Evolutionary conservation across 306 rosid genomes (phyloP), one percentile per base, ranked within the genome.

Genomic region (Trichosanthes cucumerina): DNA sequence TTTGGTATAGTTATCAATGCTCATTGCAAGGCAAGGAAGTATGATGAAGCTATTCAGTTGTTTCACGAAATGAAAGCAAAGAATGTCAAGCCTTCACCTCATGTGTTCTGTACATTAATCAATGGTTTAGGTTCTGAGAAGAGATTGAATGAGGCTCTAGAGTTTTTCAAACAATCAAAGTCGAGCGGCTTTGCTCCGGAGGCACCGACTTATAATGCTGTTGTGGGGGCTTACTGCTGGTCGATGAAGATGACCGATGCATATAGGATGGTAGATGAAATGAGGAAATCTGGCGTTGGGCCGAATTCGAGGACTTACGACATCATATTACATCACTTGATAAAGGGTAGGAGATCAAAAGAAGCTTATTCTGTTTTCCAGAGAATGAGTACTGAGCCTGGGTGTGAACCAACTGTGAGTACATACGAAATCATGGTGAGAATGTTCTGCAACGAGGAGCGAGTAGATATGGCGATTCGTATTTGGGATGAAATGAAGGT

Each of bases 201-300:
- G 68, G 83, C 80, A 19, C 92, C 93, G 9, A 93, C 98, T 7
- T 93, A 88, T 33, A 91, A 91, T 86, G 98, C 98, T 81, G 81
- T 93, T 26, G 88, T 93, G 63, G 97, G 97, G 79, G 93, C 98
- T 81, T 93, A 92, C 26, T 90, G 98, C 76, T 84, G 88, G 90
- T 82, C 92, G 26, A 76, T 83, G 91, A 72, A 28, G 73, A 86
- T 89, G 79, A 23, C 79, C 24, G 91, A 90, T 75, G 97, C 88
- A 4, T 88, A 81, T 14, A 80, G 83, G 78, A 80, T 79, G 58
- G 86, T 89, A 63, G 86, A 83, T 52, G 93, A 91, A 70, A 93
- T 90, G 97, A 88, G 84, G 62, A 82, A 79, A 57, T 81, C 49
- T 60, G 90, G 89, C 39, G 76, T 88, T 3, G 97, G 97, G 77